phyloP scores from a whole-genome alignment of 495 filamentous ascomycete genomes.

The Xylaria cubensis region DNA sequence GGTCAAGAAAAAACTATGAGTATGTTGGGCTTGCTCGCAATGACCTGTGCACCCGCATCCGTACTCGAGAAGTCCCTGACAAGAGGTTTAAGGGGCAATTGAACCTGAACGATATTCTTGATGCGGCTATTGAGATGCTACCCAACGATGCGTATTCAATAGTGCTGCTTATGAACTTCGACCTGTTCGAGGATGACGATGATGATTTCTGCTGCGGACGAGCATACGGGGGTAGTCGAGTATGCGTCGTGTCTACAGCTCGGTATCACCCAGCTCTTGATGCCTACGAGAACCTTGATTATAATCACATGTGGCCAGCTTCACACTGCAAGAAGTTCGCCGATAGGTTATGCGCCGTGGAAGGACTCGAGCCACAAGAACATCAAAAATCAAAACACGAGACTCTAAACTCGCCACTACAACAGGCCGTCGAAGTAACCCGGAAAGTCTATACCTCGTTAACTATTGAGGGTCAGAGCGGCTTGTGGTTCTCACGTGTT shows the following conservation, averaged over 20 bases:
- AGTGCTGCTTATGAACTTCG: conserved; percentile 63
- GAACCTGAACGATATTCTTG: conserved; percentile 69
- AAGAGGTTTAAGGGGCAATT: conserved; percentile 58
- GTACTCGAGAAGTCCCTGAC: conserved; percentile 58
- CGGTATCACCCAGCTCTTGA: conserved; percentile 66
- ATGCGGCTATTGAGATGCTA: conserved; percentile 61
- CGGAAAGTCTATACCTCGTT: conserved; percentile 8
- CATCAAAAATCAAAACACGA: not conserved
- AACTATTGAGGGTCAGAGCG: conserved; percentile 27
- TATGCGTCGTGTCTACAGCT: conserved; percentile 65
- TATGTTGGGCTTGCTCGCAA: conserved; percentile 53
- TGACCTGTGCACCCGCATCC: conserved; percentile 56
- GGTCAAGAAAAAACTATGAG: conserved; percentile 17
- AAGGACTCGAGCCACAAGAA: conserved; percentile 11
- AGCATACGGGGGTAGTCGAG: conserved; percentile 68
- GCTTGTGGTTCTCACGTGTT: conserved; percentile 63
- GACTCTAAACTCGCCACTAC: conserved; percentile 24
- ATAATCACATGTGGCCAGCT: conserved; percentile 66
- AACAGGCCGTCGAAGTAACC: conserved; percentile 31
- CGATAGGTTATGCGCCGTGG: conserved; percentile 35
- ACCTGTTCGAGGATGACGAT: conserved; percentile 71
- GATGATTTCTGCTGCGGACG: conserved; percentile 72
- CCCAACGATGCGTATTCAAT: conserved; percentile 67
- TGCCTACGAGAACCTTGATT: conserved; percentile 48
- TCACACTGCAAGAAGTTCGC: conserved; percentile 65